Evolutionary conservation across 257 asterid species (phyloP).

Genomic region (Agastache rugosa): DNA sequence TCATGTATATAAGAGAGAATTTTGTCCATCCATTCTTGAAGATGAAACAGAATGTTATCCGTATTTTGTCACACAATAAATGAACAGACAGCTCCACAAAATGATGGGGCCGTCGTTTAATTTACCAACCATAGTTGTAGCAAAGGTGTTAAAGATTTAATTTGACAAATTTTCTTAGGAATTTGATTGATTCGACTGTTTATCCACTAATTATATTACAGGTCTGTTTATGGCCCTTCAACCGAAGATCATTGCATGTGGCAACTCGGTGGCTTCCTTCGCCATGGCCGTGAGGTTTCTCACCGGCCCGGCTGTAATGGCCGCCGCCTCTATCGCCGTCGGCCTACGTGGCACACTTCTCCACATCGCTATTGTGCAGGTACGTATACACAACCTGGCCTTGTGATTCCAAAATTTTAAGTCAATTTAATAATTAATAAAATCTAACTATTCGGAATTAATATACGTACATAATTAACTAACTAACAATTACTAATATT

Average conservation of each 20-base stretch:
- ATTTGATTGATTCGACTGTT: slow-evolving; percentile 36
- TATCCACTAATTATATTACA: slow-evolving; percentile 32
- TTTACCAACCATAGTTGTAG: slow-evolving; percentile 38
- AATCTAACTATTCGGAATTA: too few species aligned
- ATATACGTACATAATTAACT: too few species aligned
- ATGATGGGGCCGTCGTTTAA: not conserved
- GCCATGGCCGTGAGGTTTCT: slow-evolving; percentile 98
- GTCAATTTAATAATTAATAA: too few species aligned
- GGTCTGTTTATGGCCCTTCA: slow-evolving; percentile 99
- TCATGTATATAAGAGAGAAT: not conserved
- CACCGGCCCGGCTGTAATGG: slow-evolving; percentile 99
- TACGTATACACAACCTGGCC: slow-evolving; percentile 24
- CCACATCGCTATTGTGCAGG: slow-evolving; percentile 93
- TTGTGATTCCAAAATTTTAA: too few species aligned
- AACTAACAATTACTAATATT: too few species aligned
- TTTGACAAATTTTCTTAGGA: slow-evolving; percentile 23
- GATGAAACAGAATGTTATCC: slow-evolving; percentile 21
- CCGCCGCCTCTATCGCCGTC: slow-evolving; percentile 89
- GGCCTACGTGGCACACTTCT: slow-evolving; percentile 97
- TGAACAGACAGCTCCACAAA: slow-evolving; percentile 35
- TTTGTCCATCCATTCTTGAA: slow-evolving; percentile 44
- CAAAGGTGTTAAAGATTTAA: not conserved
- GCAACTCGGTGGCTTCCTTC: slow-evolving; percentile 86
- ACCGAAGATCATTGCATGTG: slow-evolving; percentile 96
- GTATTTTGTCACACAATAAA: slow-evolving; percentile 15